phyloP scores from a whole-genome alignment of 2,329 filamentous ascomycete genomes.

The Diaporthe vexans region DNA sequence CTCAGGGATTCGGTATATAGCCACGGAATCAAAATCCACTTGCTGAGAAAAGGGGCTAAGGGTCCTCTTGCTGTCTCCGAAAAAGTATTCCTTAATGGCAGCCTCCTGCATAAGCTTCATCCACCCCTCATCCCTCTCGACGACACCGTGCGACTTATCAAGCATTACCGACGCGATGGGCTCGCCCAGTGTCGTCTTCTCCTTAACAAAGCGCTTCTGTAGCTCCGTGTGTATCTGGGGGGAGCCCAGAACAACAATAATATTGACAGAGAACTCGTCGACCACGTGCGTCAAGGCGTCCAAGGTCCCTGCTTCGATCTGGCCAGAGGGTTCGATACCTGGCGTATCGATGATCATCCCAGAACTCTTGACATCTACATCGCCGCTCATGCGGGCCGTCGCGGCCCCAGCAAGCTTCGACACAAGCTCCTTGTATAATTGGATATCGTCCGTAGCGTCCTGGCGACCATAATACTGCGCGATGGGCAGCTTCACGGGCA shows the following conservation, averaged over 20 bases:
- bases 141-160: conserved; percentile 88
- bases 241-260: conserved; percentile 86
- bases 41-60: conserved; percentile 91
- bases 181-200: conserved; percentile 73
- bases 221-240: conserved; percentile 83
- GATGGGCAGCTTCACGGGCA: conserved; percentile 92
- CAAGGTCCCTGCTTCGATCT: conserved; percentile 65
- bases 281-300: conserved; percentile 85
- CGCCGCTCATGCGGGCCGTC: conserved; percentile 82
- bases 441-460: conserved; percentile 79
- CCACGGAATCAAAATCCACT: conserved; percentile 81
- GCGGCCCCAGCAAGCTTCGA: conserved; percentile 84
- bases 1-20: conserved; percentile 79
- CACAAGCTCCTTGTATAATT: conserved; percentile 80
- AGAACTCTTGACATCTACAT: conserved; percentile 76
- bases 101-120: conserved; percentile 81
- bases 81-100: conserved; percentile 93
- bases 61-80: conserved; percentile 82
- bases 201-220: conserved; percentile 73
- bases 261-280: conserved; percentile 77
- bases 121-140: conserved; percentile 80
- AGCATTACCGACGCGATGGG: conserved; percentile 81
- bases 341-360: conserved; percentile 91
- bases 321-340: conserved; percentile 75
- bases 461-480: conserved; percentile 89